Evolutionary conservation across 768 basidiomycete species (phyloP), one percentile per base, ranked within the genome.

Genomic region (Lepiota venenata): DNA sequence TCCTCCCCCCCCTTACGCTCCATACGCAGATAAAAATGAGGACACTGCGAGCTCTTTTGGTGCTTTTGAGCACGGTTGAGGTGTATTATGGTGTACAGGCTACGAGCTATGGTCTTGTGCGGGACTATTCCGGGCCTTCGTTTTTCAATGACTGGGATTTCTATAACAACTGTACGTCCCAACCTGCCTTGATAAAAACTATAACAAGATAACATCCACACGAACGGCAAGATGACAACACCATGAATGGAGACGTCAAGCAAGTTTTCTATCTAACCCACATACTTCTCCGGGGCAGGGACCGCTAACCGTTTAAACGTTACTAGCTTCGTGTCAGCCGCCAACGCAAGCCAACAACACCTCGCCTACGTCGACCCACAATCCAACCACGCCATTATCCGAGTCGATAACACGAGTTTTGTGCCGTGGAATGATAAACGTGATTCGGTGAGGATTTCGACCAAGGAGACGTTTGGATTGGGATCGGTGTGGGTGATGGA

Each of bases 341-440:
- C 15, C 20, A 36, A 45, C 18, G 50, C 27, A 5, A 61, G 67
- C 16, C 66, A 74, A 9, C 63, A 74, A 25, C 65, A 76, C 41
- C 78, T 87, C 27, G 77, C 83, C 2, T 87, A 77, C 60, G 74
- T 87, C 48, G 83, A 89, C 57, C 25, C 73, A 11, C 57, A 70
- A 20, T 83, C 85, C 2, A 83, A 81, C 15, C 84, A 83, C 50
- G 88, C 87, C 2, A 80, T 90, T 62, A 83, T 90, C 62, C 81
- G 78, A 61, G 87, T 89, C 10, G 88, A 89, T 68, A 87, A 88
- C 63, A 79, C 76, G 35, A 74, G 82, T 1, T 69, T 60, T 1
- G 77, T 87, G n/a, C 68, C 64, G 2, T 77, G 60, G 55, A 77
- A 79, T 57, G 59, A 82, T 25, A 85, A 87, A 63, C 76, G 87